Base-by-base conservation (phyloP, 2,329 filamentous ascomycete species). In the Bisporella sp. region DNA sequence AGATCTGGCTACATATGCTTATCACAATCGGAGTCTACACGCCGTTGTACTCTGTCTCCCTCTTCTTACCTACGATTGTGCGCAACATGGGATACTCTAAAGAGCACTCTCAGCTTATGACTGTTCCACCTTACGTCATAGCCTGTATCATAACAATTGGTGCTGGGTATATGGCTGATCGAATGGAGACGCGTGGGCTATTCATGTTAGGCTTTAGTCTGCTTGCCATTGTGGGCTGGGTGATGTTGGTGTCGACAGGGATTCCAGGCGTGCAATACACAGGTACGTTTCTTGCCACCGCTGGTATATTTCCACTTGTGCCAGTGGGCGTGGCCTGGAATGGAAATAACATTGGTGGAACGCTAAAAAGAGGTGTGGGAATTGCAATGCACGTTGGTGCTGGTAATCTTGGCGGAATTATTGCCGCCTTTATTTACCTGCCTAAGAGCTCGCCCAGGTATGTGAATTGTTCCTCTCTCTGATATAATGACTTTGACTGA, bases 281-380 rank as follows among this genome's bases (percentile, higher is more conserved):
- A 0, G 90, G 86, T 0, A 86, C 81, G 0, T 96, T 95, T 66
- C 73, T 96, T 0, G 89, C 84, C 0, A 89, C 90, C 66, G n/a
- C 76, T 83, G 69, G 64, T 67, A 95, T 95, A 59, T 95, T 95
- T 62, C 89, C 89, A 0, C 84, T 81, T 60, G 87, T 95, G 51
- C 72, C 88, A 9, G 91, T 95, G 64, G 93, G 88, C 0, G 87
- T 95, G 55, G 82, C 83, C 1, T 96, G 91, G 90, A 76, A 85
- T 30, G 82, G 84, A 46, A 96, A 96, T 70, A 96, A 96, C 56
- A 78, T 84, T 35, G 90, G 95, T 68, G 86, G 90, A 21, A 86
- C 91, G 4, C 93, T 95, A 69, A 95, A 95, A 73, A 80, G 90
- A 41, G 90, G 89, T 42, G 85, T 95, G n/a, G 87, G 87, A 0